Evolutionary conservation across 257 asterid species (phyloP).

Genomic region (Gentiana macrophylla): DNA sequence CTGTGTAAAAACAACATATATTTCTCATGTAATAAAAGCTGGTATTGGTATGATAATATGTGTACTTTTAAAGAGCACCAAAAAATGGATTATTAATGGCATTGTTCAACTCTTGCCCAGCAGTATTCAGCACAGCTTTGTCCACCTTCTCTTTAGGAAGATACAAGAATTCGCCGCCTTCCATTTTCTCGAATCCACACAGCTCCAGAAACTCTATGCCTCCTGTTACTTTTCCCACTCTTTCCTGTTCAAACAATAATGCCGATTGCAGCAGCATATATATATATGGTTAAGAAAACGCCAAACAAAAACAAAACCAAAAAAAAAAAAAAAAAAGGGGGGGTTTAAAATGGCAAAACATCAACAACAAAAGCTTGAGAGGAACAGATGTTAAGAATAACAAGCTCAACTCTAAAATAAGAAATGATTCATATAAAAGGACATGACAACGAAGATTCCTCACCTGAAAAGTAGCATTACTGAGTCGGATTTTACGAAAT

Average conservation of each 20-base stretch:
- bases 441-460: background rate
- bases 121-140: constrained; percentile 72
- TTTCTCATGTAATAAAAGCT: too few relatives aligned
- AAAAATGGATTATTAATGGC: constrained; percentile 90
- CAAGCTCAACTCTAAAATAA: too few relatives aligned
- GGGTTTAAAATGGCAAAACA: too few relatives aligned
- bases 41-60: too few relatives aligned
- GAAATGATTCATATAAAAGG: background rate
- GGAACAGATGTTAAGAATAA: too few relatives aligned
- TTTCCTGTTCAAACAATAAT: constrained; percentile 45
- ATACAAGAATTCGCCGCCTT: constrained; percentile 75
- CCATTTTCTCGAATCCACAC: constrained; percentile 87
- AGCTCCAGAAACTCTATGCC: constrained; percentile 83
- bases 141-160: constrained; percentile 80
- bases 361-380: too few relatives aligned
- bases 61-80: constrained; percentile 55
- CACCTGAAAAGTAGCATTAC: constrained; percentile 85
- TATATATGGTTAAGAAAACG: too few relatives aligned
- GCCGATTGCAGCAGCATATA: too few relatives aligned
- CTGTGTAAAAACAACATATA: too few relatives aligned
- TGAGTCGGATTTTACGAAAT: constrained; percentile 82
- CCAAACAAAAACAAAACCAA: too few relatives aligned
- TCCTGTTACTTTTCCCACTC: constrained; percentile 84
- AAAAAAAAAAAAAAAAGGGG: too few relatives aligned
- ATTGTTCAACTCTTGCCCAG: constrained; percentile 77